A percentile compares a stretch with the other conserved stretches of the same genome.
phyloP scores from a whole-genome alignment of 768 basidiomycete species.

The Panellus pusillus region DNA sequence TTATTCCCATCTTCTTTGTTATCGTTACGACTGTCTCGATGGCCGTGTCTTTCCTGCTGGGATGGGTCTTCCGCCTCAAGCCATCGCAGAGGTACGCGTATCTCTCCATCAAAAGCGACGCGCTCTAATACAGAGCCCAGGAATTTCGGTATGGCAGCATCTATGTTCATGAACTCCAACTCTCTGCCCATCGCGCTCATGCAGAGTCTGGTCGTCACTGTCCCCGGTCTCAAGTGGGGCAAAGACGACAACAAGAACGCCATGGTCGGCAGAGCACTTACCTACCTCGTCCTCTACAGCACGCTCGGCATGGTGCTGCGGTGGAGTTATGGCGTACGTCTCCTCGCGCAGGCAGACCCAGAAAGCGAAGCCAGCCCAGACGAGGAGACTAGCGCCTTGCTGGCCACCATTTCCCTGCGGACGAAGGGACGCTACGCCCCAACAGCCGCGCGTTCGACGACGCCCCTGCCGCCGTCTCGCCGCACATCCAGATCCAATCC shows the following conservation, averaged over 20 bases:
- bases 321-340: constrained; percentile 90
- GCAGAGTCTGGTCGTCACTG: constrained; percentile 84
- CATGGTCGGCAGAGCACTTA: constrained; percentile 90
- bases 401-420: constrained; percentile 11
- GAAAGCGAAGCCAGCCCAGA: constrained; percentile 25
- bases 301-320: constrained; percentile 95
- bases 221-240: constrained; percentile 81
- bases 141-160: constrained; percentile 75
- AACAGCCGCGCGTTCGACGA: constrained; percentile 25
- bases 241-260: constrained; percentile 76
- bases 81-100: constrained; percentile 66
- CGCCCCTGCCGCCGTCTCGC: constrained; percentile 8
- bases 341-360: constrained; percentile 71
- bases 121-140: constrained; percentile 33
- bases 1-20: constrained; percentile 83
- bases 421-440: constrained; percentile 41
- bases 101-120: not conserved
- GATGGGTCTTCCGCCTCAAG: constrained; percentile 64
- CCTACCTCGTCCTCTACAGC: constrained; percentile 89
- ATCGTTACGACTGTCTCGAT: constrained; percentile 76
- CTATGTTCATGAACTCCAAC: constrained; percentile 95
- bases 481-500: constrained; percentile 12
- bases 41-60: constrained; percentile 61
- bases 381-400: constrained; percentile 15
- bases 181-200: constrained; percentile 93